A percentile compares a stretch with the other conserved stretches of the same genome.
These are phyloP conservation scores for Penicillium sumatraense DNA, from an alignment of 2,329 filamentous ascomycete genomes.

Conservation along the genomic window DNA sequence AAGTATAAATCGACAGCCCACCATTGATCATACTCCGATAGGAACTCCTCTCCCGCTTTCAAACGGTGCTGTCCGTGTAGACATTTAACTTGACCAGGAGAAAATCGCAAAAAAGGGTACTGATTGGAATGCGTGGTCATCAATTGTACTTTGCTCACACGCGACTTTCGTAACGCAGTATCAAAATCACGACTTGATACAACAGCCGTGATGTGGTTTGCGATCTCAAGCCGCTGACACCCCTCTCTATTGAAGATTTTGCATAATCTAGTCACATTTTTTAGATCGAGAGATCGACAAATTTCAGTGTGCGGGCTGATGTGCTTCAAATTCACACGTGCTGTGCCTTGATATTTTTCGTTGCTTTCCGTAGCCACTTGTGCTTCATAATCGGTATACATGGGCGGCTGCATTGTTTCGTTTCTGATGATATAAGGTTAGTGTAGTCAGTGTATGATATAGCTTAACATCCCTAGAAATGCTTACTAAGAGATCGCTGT, in stretches of 20 bases:
- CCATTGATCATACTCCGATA: no score
- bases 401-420: neutral
- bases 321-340: conserved; percentile 27
- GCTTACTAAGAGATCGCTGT: no score
- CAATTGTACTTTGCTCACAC: neutral
- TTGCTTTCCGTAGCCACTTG: conserved; percentile 22
- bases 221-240: conserved; percentile 23
- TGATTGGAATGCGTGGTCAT: neutral
- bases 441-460: neutral
- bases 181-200: conserved; percentile 19
- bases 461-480: neutral
- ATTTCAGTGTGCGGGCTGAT: conserved; percentile 19
- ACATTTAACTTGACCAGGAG: neutral
- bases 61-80: no score
- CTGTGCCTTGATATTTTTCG: conserved; percentile 32
- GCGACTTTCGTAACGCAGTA: conserved; percentile 11
- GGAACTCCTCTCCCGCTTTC: no score
- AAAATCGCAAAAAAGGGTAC: neutral
- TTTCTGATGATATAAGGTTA: neutral
- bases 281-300: conserved; percentile 9
- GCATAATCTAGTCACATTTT: conserved; percentile 28
- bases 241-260: conserved; percentile 27
- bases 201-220: conserved; percentile 25
- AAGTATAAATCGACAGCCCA: neutral
- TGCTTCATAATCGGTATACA: conserved; percentile 19